Evolutionary conservation across 2,329 filamentous ascomycete genomes (phyloP).

Genomic region (Nothopassalora personata): DNA sequence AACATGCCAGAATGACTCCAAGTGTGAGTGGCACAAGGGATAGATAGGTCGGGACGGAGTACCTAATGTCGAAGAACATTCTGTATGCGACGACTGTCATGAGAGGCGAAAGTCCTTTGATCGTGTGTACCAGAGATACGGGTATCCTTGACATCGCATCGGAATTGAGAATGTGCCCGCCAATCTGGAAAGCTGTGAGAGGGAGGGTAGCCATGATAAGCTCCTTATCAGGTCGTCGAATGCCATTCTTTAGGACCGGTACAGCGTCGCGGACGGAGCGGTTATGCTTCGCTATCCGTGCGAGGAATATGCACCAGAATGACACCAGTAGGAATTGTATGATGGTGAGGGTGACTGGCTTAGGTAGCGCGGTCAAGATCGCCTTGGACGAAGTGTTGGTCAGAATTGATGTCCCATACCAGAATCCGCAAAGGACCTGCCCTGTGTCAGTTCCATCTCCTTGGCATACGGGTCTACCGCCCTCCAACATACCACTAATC

Average conservation of each 20-base stretch:
- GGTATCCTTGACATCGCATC: constrained; percentile 92
- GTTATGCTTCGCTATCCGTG: constrained; percentile 68
- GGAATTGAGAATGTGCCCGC: constrained; percentile 87
- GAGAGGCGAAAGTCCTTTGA: constrained; percentile 92
- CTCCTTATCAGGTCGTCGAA: constrained; percentile 72
- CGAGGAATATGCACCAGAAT: constrained; percentile 74
- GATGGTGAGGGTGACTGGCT: constrained; percentile 84
- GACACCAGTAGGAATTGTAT: constrained; percentile 93
- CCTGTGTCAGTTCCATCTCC: neutral
- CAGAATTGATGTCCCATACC: constrained; percentile 92
- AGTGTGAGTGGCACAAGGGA: constrained; percentile 72
- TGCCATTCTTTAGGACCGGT: constrained; percentile 76
- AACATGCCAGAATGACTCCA: constrained; percentile 95
- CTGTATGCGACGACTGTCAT: constrained; percentile 95
- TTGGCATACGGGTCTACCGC: constrained; percentile 23
- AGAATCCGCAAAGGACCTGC: constrained; percentile 79
- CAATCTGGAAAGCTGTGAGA: constrained; percentile 85
- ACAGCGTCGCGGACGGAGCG: constrained; percentile 65
- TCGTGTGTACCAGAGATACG: constrained; percentile 94
- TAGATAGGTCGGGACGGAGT: constrained; percentile 79
- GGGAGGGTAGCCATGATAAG: constrained; percentile 86
- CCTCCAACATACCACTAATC: constrained; percentile 65
- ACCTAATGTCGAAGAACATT: constrained; percentile 79
- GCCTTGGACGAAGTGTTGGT: constrained; percentile 98
- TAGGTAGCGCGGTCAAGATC: constrained; percentile 85